Conservation (phyloP, 73 alveolate genomes). For the Paramecium octaurelia region DNA sequence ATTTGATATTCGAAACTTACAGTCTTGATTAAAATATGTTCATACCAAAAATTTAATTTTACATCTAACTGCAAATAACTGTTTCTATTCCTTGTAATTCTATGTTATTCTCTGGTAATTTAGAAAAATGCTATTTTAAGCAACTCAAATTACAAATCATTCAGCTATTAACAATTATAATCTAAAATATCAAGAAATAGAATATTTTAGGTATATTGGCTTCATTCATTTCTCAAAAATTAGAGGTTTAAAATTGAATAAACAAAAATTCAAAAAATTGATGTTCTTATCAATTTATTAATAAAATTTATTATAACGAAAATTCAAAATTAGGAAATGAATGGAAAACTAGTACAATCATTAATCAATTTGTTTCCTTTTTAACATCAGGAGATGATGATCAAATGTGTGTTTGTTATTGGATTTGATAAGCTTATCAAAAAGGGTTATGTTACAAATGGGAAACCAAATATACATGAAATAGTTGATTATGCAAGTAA, state of each 20-base stretch:
- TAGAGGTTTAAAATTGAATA: background rate
- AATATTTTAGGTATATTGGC: background rate
- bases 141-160: too few species aligned
- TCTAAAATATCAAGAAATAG: background rate
- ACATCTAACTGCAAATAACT: too few species aligned
- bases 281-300: background rate
- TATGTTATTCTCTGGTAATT: too few species aligned
- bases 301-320: constrained; percentile 35
- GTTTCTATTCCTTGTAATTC: background rate
- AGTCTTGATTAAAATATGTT: background rate
- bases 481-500: constrained; percentile 27
- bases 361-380: constrained; percentile 24
- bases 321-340: constrained; percentile 15
- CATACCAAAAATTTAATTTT: background rate
- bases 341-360: constrained; percentile 9
- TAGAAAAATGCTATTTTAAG: too few species aligned
- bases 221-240: background rate
- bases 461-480: background rate
- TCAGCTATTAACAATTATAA: background rate
- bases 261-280: background rate
- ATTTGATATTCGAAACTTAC: too few species aligned
- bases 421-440: constrained; percentile 30
- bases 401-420: constrained; percentile 10
- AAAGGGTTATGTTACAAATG: background rate
- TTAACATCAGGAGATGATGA: background rate